Evolutionary conservation across 1,284 basidiomycete genomes (phyloP).

Genomic region (Rhodotorula sp.): DNA sequence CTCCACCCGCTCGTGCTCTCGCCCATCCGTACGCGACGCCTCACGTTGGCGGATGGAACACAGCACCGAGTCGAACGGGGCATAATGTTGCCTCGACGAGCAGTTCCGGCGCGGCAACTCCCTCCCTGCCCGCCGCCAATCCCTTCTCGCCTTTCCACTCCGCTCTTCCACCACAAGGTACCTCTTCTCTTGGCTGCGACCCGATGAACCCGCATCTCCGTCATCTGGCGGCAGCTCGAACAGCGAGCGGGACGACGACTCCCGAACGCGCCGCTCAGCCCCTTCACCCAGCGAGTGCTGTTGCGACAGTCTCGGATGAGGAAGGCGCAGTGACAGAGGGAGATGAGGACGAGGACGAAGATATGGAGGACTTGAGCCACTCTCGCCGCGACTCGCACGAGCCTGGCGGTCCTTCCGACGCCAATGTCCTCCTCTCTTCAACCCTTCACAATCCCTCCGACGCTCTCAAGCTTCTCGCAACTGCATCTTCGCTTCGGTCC

Average conservation of each 20-base stretch:
- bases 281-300: too few species aligned
- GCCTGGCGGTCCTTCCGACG: conserved; percentile 7
- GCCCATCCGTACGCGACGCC: conserved; percentile 15
- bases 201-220: conserved; percentile 7
- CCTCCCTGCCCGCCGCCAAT: not conserved
- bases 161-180: not conserved
- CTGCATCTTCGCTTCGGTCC: conserved; percentile 28
- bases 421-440: conserved; percentile 35
- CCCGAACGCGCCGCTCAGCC: not conserved
- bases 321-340: conserved; percentile 4
- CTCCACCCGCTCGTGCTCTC: not conserved
- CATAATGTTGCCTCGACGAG: not conserved
- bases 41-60: conserved; percentile 3
- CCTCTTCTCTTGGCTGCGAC: conserved; percentile 2
- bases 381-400: not conserved
- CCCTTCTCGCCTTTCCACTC: not conserved
- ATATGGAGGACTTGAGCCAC: not conserved
- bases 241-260: not conserved
- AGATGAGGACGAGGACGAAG: conserved; percentile 17
- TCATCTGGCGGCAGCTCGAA: not conserved
- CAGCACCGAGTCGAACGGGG: not conserved
- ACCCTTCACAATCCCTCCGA: conserved; percentile 39
- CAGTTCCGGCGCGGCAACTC: not conserved
- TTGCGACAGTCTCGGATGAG: not conserved
- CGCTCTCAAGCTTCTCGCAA: conserved; percentile 35